phyloP scores from a whole-genome alignment of 2,329 filamentous ascomycete species.

The Aspergillus novofumigatus region DNA sequence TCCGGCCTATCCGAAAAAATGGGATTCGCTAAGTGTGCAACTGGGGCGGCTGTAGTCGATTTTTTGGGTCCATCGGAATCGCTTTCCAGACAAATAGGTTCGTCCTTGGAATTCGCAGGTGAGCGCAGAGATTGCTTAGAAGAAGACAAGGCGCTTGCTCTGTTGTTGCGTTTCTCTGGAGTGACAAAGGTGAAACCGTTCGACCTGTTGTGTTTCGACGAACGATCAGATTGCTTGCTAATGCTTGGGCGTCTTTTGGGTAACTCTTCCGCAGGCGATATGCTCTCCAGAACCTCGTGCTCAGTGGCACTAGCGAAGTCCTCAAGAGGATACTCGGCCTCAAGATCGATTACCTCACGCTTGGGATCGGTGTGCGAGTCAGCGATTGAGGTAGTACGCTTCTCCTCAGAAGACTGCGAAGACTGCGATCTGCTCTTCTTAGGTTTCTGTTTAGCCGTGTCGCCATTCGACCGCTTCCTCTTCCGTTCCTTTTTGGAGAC shows the following conservation, averaged over 20 bases:
- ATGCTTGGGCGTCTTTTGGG: neutral
- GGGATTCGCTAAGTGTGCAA: neutral
- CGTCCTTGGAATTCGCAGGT: neutral
- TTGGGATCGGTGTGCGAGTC: neutral
- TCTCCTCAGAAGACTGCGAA: neutral
- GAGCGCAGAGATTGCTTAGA: neutral
- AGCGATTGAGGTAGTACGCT: neutral
- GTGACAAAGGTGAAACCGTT: neutral
- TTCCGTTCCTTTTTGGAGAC: constrained; percentile 2
- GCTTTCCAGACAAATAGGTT: neutral
- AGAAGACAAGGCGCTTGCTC: neutral
- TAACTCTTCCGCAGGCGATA: neutral
- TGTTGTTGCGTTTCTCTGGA: neutral
- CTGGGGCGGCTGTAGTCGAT: neutral
- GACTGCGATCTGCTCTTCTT: constrained; percentile 1
- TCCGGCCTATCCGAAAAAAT: neutral
- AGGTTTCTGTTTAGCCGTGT: neutral
- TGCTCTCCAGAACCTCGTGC: neutral
- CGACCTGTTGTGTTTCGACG: neutral
- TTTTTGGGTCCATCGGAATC: neutral
- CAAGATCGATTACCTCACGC: neutral
- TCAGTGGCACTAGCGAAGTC: neutral
- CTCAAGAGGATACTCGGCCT: neutral
- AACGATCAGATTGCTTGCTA: neutral
- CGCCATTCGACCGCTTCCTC: constrained; percentile 4